Base-by-base conservation (phyloP, 345 rosid genomes). In the Stellera chamaejasme region DNA sequence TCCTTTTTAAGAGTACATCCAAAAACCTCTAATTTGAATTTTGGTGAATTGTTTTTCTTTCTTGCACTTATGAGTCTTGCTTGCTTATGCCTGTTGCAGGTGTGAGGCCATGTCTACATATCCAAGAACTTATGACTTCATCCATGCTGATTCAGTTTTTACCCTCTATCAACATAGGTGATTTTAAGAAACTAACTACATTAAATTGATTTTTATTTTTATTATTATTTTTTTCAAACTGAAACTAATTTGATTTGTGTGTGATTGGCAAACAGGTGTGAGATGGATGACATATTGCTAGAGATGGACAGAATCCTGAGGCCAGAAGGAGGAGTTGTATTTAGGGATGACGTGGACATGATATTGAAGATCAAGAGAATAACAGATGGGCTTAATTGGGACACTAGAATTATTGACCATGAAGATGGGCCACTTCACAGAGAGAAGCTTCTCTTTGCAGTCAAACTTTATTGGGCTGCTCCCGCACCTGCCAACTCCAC, bases 71-170 rank as follows among this genome's bases (percentile, higher is more conserved):
- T 19, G 23, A 6, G 42, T 10, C 27, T 2, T 2, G 27, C n/a
- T n/a, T n/a, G n/a, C n/a, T n/a, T n/a, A n/a, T n/a, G 5, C 55
- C 10, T 27, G 19, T 26, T 43, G 36, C 66, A 83, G 87, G 90
- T 84, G 91, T 11, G 91, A 84, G 60, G 91, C 91, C 11, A 81
- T 84, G 85, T 84, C 91, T 6, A 84, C 91, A 25, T 84, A 84
- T 70, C 85, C 88, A 2, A 79, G 87, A 50, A 77, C 85, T 42
- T 84, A 79, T 27, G 91, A 84, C 32, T 71, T 84, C 43, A 79
- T 84, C 48, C 91, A 81, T 48, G 91, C 79, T 3, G 80, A 75
- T 63, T 81, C 77, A 15, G 48, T 84, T 28, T 79, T 84, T 68
- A 81, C 62, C 36, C 81, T 84, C 50, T 84, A 81, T 59, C 47